Evolutionary conservation across 1,139 yeast species (phyloP).

Genomic region (Geotrichum phurueaensis): DNA sequence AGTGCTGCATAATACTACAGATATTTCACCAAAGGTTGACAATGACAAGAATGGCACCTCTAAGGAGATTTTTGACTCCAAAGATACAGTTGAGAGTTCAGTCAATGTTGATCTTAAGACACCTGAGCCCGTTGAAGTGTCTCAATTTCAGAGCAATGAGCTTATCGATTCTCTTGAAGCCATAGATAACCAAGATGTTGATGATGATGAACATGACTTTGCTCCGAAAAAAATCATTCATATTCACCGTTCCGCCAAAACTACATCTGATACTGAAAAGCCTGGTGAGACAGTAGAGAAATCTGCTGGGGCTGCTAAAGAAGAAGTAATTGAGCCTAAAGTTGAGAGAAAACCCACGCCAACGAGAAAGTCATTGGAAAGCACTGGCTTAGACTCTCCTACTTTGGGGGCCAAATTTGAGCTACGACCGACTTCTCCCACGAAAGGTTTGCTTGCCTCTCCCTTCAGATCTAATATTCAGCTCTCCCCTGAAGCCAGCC

Average conservation of each 20-base stretch:
- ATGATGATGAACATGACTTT: neutral
- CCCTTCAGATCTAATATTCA: neutral
- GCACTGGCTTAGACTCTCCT: neutral
- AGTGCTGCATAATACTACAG: neutral
- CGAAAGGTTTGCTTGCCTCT: neutral
- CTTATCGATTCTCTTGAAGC: neutral
- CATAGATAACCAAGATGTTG: neutral
- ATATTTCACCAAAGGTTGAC: neutral
- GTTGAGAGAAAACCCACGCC: neutral
- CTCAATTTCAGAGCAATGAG: neutral
- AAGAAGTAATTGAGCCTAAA: neutral
- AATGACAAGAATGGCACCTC: neutral
- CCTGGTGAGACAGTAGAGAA: neutral
- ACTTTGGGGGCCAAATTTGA: neutral
- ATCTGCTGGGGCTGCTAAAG: neutral
- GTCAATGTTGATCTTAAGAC: neutral
- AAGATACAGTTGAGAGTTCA: neutral
- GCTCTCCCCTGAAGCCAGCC: constrained; percentile 1
- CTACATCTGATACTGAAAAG: neutral
- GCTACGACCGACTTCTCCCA: neutral
- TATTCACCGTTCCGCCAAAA: neutral
- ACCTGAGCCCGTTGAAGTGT: neutral
- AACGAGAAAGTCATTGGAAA: neutral
- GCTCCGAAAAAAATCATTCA: neutral
- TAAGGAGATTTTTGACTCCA: neutral